Base-by-base conservation (phyloP, 805 yeast genomes). In the Danielozyma ontarioensis region DNA sequence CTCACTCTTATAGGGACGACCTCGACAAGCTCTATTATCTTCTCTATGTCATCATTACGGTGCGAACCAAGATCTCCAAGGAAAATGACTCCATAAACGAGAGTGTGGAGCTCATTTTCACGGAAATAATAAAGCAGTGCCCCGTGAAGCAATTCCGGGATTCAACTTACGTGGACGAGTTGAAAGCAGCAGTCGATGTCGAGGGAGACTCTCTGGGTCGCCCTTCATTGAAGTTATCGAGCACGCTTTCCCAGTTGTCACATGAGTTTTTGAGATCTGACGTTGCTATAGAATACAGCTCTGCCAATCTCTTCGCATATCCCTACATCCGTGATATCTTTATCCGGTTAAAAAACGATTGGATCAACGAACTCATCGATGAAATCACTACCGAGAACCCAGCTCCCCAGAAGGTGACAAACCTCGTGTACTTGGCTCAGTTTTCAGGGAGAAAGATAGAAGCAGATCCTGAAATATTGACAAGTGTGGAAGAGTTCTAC, bases 401-500 rank as follows among this genome's bases (percentile, higher is more conserved):
- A 37, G 25, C 28, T 36, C 13, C 31, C 41, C 44, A 41, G 18
- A 24, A 40, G 5, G 42, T 53, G 31, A 57, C 59, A 4, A 48
- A 59, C 33, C 33, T 43, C 5, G 45, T 43, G 10, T 59, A 48
- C 37, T 31, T 57, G 31, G 35, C 46, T 4, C 50, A 50, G 12
- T 52, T 49, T 28, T 37, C 29, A 16, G n/a, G 14, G 17, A 15
- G 15, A 17, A 18, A 12, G 27, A 14, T 39, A 6, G 44, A 51
- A 4, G 56, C 47, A 13, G 38, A 35, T 13, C 31, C 51, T 39
- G 35, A 46, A 46, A 14, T 58, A 7, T 7, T 40, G 8, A 51
- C 49, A 10, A 48, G 48, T 6, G 47, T 51, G 10, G 31, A 33
- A 27, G 62, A 61, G 10, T 59, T 44, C 37, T 63, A 59, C 47